A percentile compares a stretch with the other conserved stretches of the same genome.
These are phyloP conservation scores for Lunularia cruciata DNA, from an alignment of 225 moss, liverwort and hornwort species.

Conservation along the genomic window DNA sequence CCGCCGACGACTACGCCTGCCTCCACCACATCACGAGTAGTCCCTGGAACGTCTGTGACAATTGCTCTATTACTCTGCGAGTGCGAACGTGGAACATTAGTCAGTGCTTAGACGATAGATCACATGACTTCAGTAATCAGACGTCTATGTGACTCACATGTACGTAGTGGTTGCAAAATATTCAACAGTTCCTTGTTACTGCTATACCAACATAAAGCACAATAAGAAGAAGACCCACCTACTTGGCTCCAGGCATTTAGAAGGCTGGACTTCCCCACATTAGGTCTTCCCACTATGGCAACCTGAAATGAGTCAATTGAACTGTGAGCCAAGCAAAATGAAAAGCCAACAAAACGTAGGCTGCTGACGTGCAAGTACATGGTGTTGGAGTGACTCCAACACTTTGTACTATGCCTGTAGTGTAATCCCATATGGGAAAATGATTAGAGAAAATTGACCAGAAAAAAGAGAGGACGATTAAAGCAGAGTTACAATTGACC, in stretches of 20 bases:
- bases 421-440: too few species aligned
- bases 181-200: background rate
- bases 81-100: background rate
- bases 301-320: constrained; percentile 45
- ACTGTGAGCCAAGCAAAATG: background rate
- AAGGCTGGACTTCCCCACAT: constrained; percentile 95
- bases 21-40: constrained; percentile 94
- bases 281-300: constrained; percentile 95
- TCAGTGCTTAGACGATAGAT: background rate
- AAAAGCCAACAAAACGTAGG: too few species aligned
- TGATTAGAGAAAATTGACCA: too few species aligned
- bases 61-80: constrained; percentile 95
- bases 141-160: background rate
- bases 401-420: too few species aligned
- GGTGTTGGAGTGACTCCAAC: too few species aligned
- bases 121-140: too few species aligned
- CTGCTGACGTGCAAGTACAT: too few species aligned
- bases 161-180: background rate
- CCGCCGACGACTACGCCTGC: constrained; percentile 81
- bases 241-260: constrained; percentile 99
- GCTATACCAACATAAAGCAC: background rate
- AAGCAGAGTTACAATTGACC: too few species aligned
- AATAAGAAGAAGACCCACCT: constrained; percentile 58
- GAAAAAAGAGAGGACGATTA: too few species aligned
- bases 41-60: constrained; percentile 91